A percentile compares a stretch with the other conserved stretches of the same genome.
phyloP scores from a whole-genome alignment of 2,329 filamentous ascomycete genomes.

The Epichloe hybrida region DNA sequence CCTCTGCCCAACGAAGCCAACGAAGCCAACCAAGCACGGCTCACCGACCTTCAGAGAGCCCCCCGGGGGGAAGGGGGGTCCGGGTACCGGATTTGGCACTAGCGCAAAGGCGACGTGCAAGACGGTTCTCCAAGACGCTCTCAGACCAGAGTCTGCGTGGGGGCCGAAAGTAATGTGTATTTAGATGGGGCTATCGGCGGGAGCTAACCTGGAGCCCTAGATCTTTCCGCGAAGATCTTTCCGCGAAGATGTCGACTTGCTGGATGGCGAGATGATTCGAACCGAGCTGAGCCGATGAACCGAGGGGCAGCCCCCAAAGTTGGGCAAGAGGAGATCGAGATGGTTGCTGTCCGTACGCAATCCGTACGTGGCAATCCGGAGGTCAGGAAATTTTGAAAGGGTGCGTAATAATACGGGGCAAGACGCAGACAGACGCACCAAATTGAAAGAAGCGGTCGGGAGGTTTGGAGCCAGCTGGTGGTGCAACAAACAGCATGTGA shows the following conservation, averaged over 20 bases:
- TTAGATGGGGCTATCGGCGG: background rate
- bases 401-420: no score
- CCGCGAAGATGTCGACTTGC: background rate
- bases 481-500: background rate
- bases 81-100: slow-evolving; percentile 3
- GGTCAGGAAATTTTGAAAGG: no score
- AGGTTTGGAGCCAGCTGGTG: background rate
- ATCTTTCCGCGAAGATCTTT: background rate
- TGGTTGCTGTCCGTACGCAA: background rate
- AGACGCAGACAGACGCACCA: background rate
- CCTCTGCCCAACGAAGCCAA: background rate
- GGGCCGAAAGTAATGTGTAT: background rate
- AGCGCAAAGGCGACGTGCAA: background rate
- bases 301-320: background rate
- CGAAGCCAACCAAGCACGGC: no score
- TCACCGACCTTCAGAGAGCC: slow-evolving; percentile 5
- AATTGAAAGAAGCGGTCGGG: background rate
- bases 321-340: background rate
- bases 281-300: background rate
- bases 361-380: no score
- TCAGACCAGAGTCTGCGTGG: background rate
- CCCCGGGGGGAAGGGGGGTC: background rate
- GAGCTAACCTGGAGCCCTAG: slow-evolving; percentile 2
- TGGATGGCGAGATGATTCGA: background rate
- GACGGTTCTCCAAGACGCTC: background rate